These are phyloP conservation scores for Sarocladium kiliense DNA, from an alignment of 2,329 filamentous ascomycete genomes.

Conservation along the genomic window DNA sequence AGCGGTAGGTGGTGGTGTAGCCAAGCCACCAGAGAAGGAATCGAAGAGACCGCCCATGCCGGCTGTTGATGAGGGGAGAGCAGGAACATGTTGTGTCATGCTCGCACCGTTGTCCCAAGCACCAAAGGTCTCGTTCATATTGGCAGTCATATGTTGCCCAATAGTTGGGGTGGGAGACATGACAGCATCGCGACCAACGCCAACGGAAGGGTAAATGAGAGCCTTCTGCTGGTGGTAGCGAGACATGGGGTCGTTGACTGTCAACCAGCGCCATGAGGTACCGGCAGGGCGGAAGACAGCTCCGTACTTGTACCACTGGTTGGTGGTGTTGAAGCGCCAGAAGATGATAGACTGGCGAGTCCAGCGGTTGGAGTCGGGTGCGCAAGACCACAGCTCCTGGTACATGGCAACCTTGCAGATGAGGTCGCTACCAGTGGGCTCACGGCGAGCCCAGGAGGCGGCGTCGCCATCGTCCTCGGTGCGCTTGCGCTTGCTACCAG, in stretches of 20 bases:
- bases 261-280: conserved; percentile 58
- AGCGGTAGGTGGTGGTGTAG: conserved; percentile 52
- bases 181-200: conserved; percentile 35
- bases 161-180: conserved; percentile 49
- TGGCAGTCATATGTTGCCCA: conserved; percentile 46
- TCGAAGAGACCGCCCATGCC: conserved; percentile 38
- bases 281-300: conserved; percentile 45
- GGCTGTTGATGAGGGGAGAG: conserved; percentile 9
- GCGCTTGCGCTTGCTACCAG: conserved; percentile 33
- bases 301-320: conserved; percentile 46
- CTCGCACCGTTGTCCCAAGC: conserved; percentile 37
- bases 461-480: conserved; percentile 36
- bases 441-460: conserved; percentile 32
- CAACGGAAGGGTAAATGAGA: conserved; percentile 29
- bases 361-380: conserved; percentile 44
- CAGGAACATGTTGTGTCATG: not conserved
- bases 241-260: conserved; percentile 55
- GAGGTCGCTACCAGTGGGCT: conserved; percentile 47
- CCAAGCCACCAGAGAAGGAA: conserved; percentile 46
- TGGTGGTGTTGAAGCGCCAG: conserved; percentile 55
- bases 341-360: conserved; percentile 55
- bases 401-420: conserved; percentile 61
- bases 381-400: conserved; percentile 57
- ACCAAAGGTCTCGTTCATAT: conserved; percentile 54
- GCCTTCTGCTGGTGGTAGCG: conserved; percentile 50